A percentile compares a stretch with the other conserved stretches of the same genome.
Evolutionary conservation across 2,329 filamentous ascomycete genomes (phyloP).

Genomic region (Microdochium trichocladiopsis): DNA sequence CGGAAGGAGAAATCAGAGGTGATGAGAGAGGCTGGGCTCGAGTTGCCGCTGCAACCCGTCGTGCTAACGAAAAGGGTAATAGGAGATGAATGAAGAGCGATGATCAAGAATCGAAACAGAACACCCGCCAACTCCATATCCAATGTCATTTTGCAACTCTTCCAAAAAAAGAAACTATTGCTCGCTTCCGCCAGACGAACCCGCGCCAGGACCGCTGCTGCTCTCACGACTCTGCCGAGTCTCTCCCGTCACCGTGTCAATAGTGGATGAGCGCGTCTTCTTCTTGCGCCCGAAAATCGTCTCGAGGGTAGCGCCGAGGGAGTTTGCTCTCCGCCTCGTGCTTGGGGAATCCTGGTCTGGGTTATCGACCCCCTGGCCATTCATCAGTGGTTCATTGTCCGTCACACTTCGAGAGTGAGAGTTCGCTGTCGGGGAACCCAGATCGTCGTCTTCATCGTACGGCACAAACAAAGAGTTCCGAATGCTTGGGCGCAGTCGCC

Average conservation of each 20-base stretch:
- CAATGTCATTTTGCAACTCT: neutral
- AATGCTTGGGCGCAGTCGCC: conserved; percentile 41
- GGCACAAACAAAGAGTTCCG: conserved; percentile 48
- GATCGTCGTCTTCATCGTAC: conserved; percentile 29
- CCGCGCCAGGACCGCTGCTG: neutral
- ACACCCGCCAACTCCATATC: neutral
- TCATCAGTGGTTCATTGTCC: conserved; percentile 11
- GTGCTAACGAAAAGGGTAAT: neutral
- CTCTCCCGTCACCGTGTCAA: conserved; percentile 14
- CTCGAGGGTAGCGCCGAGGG: conserved; percentile 30
- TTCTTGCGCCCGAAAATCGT: conserved; percentile 24
- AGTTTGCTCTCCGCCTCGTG: conserved; percentile 25
- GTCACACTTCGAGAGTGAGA: conserved; percentile 10
- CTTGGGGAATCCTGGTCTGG: conserved; percentile 8
- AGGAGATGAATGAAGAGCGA: neutral
- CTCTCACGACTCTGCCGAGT: conserved; percentile 5
- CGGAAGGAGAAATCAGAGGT: too few relatives aligned
- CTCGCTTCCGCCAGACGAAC: neutral
- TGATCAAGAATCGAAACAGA: neutral
- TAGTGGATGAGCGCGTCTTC: conserved; percentile 14
- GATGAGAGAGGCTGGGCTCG: too few relatives aligned
- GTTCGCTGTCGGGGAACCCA: conserved; percentile 10
- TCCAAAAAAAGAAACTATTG: neutral
- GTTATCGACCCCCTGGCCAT: conserved; percentile 10
- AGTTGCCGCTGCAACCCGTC: too few relatives aligned